Evolutionary conservation across 768 basidiomycete species (phyloP).

Genomic region (Russula vinacea): DNA sequence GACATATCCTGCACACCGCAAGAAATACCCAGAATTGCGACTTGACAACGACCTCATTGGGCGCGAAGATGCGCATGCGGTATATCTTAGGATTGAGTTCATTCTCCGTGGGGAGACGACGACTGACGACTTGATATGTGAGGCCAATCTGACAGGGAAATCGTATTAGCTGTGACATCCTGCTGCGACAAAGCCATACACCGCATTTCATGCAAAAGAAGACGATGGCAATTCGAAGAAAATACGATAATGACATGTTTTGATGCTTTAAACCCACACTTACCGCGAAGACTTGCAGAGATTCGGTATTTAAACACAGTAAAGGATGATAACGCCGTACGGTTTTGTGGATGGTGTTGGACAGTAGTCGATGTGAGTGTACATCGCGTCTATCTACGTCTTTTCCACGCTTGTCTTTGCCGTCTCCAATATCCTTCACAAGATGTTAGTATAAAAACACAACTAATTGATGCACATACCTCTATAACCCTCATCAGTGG

Average conservation of each 20-base stretch:
- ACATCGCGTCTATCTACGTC: too few species aligned
- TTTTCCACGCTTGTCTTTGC: too few species aligned
- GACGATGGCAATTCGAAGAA: background rate
- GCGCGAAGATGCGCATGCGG: slow-evolving; percentile 99
- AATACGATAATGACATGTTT: background rate
- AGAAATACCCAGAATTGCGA: slow-evolving; percentile 99
- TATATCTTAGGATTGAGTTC: slow-evolving; percentile 97
- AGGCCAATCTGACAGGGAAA: slow-evolving; percentile 59
- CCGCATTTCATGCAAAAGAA: background rate
- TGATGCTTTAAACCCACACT: slow-evolving; percentile 23
- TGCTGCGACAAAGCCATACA: slow-evolving; percentile 6
- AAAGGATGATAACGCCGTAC: slow-evolving; percentile 30
- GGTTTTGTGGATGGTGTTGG: slow-evolving; percentile 5
- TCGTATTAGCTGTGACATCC: slow-evolving; percentile 22
- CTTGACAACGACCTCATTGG: slow-evolving; percentile 98
- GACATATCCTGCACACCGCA: slow-evolving; percentile 53
- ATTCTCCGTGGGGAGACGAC: slow-evolving; percentile 90
- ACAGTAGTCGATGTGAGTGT: too few species aligned
- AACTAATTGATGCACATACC: too few species aligned
- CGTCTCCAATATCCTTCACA: too few species aligned
- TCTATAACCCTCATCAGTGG: too few species aligned
- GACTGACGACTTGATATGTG: slow-evolving; percentile 93
- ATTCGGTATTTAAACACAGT: slow-evolving; percentile 34
- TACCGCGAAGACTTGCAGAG: slow-evolving; percentile 33
- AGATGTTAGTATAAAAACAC: too few species aligned